A percentile compares a stretch with the other conserved stretches of the same genome.
phyloP scores from a whole-genome alignment of 805 yeast species.

The Pichia rugopelliculosa region DNA sequence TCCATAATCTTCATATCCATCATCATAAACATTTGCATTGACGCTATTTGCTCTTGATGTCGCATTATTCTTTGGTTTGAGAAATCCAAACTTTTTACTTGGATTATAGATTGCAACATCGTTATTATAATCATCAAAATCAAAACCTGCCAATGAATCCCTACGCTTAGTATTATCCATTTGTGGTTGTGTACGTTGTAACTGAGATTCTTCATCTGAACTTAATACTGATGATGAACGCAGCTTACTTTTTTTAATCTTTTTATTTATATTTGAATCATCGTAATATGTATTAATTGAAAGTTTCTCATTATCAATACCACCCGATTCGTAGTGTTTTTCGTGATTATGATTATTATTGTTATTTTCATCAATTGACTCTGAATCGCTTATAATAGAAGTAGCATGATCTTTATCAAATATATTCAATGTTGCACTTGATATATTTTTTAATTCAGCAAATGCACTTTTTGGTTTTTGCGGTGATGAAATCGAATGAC shows the following conservation, averaged over 20 bases:
- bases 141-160: not conserved
- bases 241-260: not conserved
- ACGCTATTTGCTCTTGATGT: not conserved
- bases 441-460: not conserved
- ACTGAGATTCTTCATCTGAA: slow-evolving; percentile 6
- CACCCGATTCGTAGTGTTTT: not conserved
- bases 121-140: slow-evolving; percentile 1
- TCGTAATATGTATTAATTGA: not conserved
- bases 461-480: not conserved
- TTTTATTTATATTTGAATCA: slow-evolving; percentile 1
- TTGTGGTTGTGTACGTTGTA: not conserved
- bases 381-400: not conserved
- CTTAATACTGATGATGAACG: slow-evolving; percentile 1
- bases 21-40: not conserved
- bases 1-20: slow-evolving; percentile 2
- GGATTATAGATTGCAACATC: slow-evolving; percentile 4
- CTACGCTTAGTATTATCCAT: too few species aligned
- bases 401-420: slow-evolving; percentile 3
- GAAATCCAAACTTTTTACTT: not conserved
- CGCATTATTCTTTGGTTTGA: not conserved
- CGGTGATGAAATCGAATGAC: not conserved
- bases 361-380: not conserved
- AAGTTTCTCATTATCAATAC: not conserved
- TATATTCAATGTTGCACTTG: not conserved
- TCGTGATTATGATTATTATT: too few species aligned